Percentiles rank a stretch among this genome's conserved stretches.
Conservation (phyloP, 192 early-diverging fungal genomes). For the Chytriomyces sp. region DNA sequence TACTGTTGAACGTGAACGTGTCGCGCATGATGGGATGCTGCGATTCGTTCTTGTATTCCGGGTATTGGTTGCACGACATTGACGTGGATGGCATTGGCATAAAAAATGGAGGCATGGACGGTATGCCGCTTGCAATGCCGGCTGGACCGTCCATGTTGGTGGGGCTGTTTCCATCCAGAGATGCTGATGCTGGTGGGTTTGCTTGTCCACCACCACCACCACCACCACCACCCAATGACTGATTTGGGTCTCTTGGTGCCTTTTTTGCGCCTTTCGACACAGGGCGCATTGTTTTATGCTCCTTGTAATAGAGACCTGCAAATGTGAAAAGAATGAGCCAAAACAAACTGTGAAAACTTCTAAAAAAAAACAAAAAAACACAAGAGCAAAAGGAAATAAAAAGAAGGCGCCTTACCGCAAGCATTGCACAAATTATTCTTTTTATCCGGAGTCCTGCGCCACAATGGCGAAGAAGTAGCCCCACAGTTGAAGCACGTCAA, state of each 20-base stretch:
- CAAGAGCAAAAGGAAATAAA: neutral
- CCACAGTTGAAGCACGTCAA: slow-evolving; percentile 73
- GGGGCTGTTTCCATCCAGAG: neutral
- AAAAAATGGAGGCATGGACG: neutral
- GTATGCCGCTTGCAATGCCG: neutral
- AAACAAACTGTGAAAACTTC: neutral
- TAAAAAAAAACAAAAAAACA: neutral
- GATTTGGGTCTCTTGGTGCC: neutral
- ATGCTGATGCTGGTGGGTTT: neutral
- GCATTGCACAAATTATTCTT: slow-evolving; percentile 80
- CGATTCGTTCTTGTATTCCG: neutral
- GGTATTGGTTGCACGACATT: neutral
- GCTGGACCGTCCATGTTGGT: neutral
- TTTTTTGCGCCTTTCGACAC: neutral
- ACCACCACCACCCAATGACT: neutral
- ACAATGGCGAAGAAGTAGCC: slow-evolving; percentile 74
- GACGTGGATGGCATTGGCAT: neutral
- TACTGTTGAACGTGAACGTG: too few species aligned
- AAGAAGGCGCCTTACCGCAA: slow-evolving; percentile 57
- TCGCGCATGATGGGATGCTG: neutral
- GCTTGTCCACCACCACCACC: neutral
- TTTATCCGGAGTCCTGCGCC: slow-evolving; percentile 73
- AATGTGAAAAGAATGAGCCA: neutral
- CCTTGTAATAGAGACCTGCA: neutral
- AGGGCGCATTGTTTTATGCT: neutral